Base-by-base conservation (phyloP, 176 grass and related monocot genomes). In the Eleusine coracana region DNA sequence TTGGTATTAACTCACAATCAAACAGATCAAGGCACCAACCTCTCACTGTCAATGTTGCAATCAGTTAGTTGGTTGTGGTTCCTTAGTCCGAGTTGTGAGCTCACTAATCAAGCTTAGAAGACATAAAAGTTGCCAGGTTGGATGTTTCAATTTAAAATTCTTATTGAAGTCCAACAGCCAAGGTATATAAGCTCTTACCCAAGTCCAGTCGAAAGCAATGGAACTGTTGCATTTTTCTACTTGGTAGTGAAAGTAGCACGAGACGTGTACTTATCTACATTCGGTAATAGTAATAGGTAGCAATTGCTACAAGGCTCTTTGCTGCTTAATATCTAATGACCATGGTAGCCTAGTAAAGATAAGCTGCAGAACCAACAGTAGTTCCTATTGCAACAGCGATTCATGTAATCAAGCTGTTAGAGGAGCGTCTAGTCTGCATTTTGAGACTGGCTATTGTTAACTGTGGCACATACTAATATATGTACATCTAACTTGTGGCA, bases 1-100 rank as follows among this genome's bases (percentile, higher is more conserved):
- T 61, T 77, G 59, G 48, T 78, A 48, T 40, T 9, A 81, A 58
- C 78, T 80, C 78, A 80, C 50, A 31, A 56, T 55, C 72, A 72
- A 59, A 29, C 27, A 68, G 51, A 64, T 42, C 18, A 88, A 67
- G 48, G 16, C 48, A 79, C 75, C 68, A 82, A 60, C 81, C 69
- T 50, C 13, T 84, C 81, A 10, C 31, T 74, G 61, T 74, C 81
- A 68, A 59, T 68, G 68, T 40, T 73, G 20, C 61, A 79, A 79
- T 79, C 68, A 17, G 16, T 74, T 68, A 37, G 48, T 23, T 58
- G 68, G 12, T 11, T 20, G 34, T 80, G 48, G 13, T 78, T n/a
- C 46, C 5, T 78, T 6, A 16, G 34, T 78, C 46, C 18, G 37
- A 20, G 4, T 49, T 79, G n/a, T 38, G 23, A 71, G 62, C 17